These are phyloP conservation scores for Phialemonium atrogriseum DNA, from an alignment of 2,329 filamentous ascomycete genomes.

Conservation along the genomic window DNA sequence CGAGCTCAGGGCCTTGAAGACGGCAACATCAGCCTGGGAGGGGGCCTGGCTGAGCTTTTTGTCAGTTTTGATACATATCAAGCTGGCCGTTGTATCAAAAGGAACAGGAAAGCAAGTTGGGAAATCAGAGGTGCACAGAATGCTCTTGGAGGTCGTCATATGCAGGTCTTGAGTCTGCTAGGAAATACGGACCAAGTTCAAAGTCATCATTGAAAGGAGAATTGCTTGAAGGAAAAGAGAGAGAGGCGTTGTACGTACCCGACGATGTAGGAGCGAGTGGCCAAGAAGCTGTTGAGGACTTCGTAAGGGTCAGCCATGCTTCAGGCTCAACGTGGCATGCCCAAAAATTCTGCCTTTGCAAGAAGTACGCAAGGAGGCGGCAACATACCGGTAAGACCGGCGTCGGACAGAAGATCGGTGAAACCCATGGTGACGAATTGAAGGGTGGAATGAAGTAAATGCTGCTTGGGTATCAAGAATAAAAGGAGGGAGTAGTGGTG, in stretches of 20 bases:
- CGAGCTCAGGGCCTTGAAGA: conserved; percentile 80
- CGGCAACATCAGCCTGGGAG: conserved; percentile 91
- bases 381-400: conserved; percentile 16
- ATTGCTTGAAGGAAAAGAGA: conserved; percentile 4
- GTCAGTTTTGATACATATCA: too few relatives aligned
- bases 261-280: conserved; percentile 18
- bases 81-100: too few relatives aligned
- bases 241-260: conserved; percentile 12
- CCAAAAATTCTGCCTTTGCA: neutral
- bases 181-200: conserved; percentile 83
- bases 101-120: conserved; percentile 4
- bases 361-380: neutral
- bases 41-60: conserved; percentile 49
- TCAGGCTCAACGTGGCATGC: conserved; percentile 2
- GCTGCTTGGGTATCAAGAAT: too few relatives aligned
- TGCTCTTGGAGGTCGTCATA: conserved; percentile 53
- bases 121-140: conserved; percentile 61
- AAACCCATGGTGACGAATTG: conserved; percentile 16
- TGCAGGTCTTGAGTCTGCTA: conserved; percentile 76
- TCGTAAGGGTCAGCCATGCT: conserved; percentile 1
- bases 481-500: too few relatives aligned
- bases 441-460: conserved; percentile 2
- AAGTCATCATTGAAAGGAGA: conserved; percentile 55
- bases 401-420: conserved; percentile 17
- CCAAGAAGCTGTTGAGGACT: conserved; percentile 20